A percentile compares a stretch with the other conserved stretches of the same genome.
These are phyloP conservation scores for Jacaranda mimosifolia DNA, from an alignment of 257 asterid genomes.

Conservation along the genomic window DNA sequence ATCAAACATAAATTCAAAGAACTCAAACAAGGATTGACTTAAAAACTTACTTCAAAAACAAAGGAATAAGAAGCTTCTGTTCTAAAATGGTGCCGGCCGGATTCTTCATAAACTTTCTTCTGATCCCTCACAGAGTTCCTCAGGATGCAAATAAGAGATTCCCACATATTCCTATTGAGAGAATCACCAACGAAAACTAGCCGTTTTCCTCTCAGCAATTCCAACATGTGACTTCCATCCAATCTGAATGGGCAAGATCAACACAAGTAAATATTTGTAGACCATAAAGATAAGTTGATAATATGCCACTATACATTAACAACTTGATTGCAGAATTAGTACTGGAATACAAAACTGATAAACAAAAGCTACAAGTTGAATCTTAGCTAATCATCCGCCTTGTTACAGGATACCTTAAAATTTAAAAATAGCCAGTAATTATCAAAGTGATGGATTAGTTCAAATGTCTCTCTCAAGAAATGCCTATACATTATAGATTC, in stretches of 20 bases:
- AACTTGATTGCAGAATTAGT: not conserved
- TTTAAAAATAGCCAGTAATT: not conserved
- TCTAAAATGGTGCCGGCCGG: slow-evolving; percentile 64
- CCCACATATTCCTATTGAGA: slow-evolving; percentile 86
- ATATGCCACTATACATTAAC: not conserved
- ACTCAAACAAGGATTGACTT: slow-evolving; percentile 4
- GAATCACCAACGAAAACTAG: slow-evolving; percentile 80
- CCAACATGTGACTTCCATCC: slow-evolving; percentile 69
- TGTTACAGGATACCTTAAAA: not conserved
- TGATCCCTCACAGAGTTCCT: slow-evolving; percentile 62
- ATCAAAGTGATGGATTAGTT: slow-evolving; percentile 8
- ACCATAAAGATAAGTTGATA: not conserved
- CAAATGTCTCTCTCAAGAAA: slow-evolving; percentile 14
- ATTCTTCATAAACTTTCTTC: slow-evolving; percentile 66
- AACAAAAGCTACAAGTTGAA: not conserved
- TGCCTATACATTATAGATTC: not conserved
- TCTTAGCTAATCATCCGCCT: not conserved
- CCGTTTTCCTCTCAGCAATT: slow-evolving; percentile 67
- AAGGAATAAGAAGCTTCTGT: slow-evolving; percentile 67
- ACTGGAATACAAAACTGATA: not conserved
- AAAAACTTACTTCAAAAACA: slow-evolving; percentile 60
- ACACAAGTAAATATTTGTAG: not conserved
- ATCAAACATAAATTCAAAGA: not conserved
- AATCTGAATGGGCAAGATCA: slow-evolving; percentile 47
- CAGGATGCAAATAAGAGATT: slow-evolving; percentile 76